A percentile compares a stretch with the other conserved stretches of the same genome.
phyloP scores from a whole-genome alignment of 1,284 basidiomycete species.

The Ceratobasidium sp. region DNA sequence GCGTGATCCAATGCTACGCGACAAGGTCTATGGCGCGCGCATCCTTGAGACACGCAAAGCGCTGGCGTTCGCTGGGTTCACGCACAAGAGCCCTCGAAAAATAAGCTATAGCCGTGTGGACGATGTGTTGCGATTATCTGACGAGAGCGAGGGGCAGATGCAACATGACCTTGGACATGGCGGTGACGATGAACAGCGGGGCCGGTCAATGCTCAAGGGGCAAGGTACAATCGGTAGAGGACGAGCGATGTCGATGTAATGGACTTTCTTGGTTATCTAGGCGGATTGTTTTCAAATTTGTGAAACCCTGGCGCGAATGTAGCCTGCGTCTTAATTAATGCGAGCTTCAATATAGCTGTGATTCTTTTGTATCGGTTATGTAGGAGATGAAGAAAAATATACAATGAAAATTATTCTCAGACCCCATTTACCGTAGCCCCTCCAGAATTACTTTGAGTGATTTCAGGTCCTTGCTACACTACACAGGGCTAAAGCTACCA shows the following conservation, averaged over 20 bases:
- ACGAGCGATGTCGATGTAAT: constrained; percentile 82
- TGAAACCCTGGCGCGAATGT: no score
- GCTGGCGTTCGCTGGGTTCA: constrained; percentile 90
- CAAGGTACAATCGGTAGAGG: constrained; percentile 69
- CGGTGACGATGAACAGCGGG: constrained; percentile 66
- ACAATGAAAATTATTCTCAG: no score
- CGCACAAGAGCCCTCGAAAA: constrained; percentile 84
- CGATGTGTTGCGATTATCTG: constrained; percentile 61
- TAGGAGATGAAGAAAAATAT: no score
- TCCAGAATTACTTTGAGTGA: no score
- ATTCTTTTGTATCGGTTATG: no score
- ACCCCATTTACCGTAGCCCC: no score
- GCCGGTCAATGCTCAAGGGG: constrained; percentile 71
- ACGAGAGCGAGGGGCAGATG: background rate
- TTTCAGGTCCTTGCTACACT: no score
- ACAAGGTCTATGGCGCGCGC: constrained; percentile 86
- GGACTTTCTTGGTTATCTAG: no score
- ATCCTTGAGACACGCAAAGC: constrained; percentile 92
- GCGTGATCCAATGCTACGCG: constrained; percentile 87
- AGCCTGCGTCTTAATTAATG: no score
- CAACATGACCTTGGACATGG: constrained; percentile 49
- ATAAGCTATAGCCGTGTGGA: constrained; percentile 81
- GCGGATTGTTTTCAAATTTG: no score
- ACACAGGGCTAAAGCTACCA: no score
- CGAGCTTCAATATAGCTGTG: no score